Percentiles rank a stretch among this genome's conserved stretches.
Evolutionary conservation across 352 stramenopile genomes (phyloP).

Genomic region (Globisporangium nagaii): DNA sequence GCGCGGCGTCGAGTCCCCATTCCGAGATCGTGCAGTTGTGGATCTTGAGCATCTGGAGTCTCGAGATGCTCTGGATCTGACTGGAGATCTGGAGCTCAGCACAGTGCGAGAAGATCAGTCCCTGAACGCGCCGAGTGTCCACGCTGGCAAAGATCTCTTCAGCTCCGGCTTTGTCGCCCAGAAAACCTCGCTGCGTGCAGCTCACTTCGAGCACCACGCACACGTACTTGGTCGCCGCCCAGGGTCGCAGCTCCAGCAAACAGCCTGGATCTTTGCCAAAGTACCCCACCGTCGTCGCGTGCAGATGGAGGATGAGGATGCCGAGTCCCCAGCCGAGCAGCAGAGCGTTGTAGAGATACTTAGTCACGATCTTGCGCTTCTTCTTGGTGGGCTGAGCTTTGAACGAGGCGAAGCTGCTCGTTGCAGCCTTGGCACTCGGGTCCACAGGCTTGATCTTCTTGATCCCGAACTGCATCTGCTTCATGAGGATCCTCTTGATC

Average conservation of each 20-base stretch:
- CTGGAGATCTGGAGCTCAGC: constrained; percentile 8
- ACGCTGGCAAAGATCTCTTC: not conserved
- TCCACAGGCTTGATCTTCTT: not conserved
- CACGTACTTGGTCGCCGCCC: constrained; percentile 13
- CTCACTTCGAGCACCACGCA: constrained; percentile 7
- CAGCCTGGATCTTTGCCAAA: constrained; percentile 2
- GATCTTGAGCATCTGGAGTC: constrained; percentile 19
- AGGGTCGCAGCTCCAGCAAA: constrained; percentile 13
- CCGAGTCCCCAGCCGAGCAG: constrained; percentile 15
- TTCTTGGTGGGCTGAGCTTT: not conserved
- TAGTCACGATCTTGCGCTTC: not conserved
- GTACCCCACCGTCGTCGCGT: constrained; percentile 13
- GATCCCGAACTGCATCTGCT: not conserved
- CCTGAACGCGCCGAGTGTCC: not conserved
- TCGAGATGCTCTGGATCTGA: constrained; percentile 8
- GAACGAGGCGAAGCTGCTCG: not conserved
- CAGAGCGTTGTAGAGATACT: constrained; percentile 1
- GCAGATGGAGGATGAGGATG: constrained; percentile 3
- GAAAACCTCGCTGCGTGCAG: constrained; percentile 1
- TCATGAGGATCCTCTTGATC: constrained; percentile 5
- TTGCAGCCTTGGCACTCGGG: not conserved
- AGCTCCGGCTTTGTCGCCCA: not conserved
- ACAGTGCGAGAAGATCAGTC: constrained; percentile 17
- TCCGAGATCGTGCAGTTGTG: constrained; percentile 11
- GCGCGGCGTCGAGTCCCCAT: constrained; percentile 9